Percentiles rank a stretch among this genome's conserved stretches.
phyloP scores from a whole-genome alignment of 257 asterid genomes.

The Salvia hispanica region DNA sequence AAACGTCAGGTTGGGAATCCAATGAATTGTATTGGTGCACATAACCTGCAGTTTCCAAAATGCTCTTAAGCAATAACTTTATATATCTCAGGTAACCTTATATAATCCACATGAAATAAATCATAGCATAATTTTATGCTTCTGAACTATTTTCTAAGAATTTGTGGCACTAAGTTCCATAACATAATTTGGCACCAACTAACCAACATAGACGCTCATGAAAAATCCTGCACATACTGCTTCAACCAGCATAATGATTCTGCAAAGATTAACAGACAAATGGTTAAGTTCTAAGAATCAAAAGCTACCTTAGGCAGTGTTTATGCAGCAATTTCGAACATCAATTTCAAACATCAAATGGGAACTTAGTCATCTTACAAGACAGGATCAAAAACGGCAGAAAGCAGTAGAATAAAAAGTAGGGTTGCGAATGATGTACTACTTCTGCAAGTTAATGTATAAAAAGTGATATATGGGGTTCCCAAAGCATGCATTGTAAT shows the following conservation, averaged over 20 bases:
- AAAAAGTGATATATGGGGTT: slow-evolving; percentile 60
- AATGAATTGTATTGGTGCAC: slow-evolving; percentile 84
- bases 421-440: neutral
- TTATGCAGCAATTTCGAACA: slow-evolving; percentile 23
- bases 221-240: slow-evolving; percentile 87
- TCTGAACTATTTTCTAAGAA: slow-evolving; percentile 24
- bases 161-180: slow-evolving; percentile 25
- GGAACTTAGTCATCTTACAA: slow-evolving; percentile 19
- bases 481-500: slow-evolving; percentile 37
- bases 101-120: slow-evolving; percentile 18
- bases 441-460: slow-evolving; percentile 39
- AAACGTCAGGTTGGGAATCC: slow-evolving; percentile 95
- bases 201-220: slow-evolving; percentile 80
- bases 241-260: slow-evolving; percentile 86
- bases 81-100: slow-evolving; percentile 23
- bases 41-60: slow-evolving; percentile 64
- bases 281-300: slow-evolving; percentile 36
- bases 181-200: slow-evolving; percentile 40
- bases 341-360: slow-evolving; percentile 2
- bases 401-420: neutral
- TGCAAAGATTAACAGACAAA: slow-evolving; percentile 50
- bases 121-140: neutral
- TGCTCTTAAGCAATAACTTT: slow-evolving; percentile 27
- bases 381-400: slow-evolving; percentile 21
- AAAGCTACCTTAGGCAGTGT: slow-evolving; percentile 15